phyloP scores from a whole-genome alignment of 371 early-diverging fungal genomes.

The Mucor indicus region DNA sequence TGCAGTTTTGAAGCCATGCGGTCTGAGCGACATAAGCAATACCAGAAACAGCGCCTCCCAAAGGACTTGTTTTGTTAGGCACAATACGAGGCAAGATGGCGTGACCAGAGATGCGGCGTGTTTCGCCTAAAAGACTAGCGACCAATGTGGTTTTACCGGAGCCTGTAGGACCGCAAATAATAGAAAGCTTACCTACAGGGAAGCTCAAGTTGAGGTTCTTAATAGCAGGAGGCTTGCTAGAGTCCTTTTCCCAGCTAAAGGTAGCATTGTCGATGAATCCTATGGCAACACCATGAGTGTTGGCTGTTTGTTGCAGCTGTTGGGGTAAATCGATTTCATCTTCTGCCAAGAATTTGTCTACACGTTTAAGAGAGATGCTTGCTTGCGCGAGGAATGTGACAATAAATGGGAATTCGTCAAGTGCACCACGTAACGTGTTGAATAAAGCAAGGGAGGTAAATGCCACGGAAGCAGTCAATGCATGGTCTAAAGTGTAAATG shows the following conservation, averaged over 20 bases:
- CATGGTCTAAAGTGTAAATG: conserved; percentile 49
- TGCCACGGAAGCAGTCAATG: conserved; percentile 60
- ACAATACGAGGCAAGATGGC: conserved; percentile 46
- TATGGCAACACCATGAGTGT: conserved; percentile 22
- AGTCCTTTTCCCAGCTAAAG: conserved; percentile 47
- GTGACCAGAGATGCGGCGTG: conserved; percentile 41
- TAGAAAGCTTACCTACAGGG: conserved; percentile 65
- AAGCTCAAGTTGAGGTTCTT: conserved; percentile 59
- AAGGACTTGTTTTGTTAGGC: not conserved
- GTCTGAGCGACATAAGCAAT: conserved; percentile 84
- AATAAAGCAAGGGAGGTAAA: conserved; percentile 69
- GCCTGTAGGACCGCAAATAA: conserved; percentile 78
- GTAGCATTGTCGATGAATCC: conserved; percentile 53
- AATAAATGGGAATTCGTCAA: conserved; percentile 72
- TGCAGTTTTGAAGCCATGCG: conserved; percentile 82
- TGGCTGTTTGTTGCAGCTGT: not conserved
- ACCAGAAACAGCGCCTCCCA: conserved; percentile 45
- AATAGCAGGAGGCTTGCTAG: conserved; percentile 34
- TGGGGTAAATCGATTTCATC: conserved; percentile 55
- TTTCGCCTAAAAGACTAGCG: conserved; percentile 61
- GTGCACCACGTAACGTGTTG: conserved; percentile 59
- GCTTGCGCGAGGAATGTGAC: conserved; percentile 66
- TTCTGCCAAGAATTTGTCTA: conserved; percentile 66
- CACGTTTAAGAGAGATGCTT: conserved; percentile 70
- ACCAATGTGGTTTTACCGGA: conserved; percentile 80